Conservation (phyloP, 495 filamentous ascomycete genomes). For the Penicillium taxi region DNA sequence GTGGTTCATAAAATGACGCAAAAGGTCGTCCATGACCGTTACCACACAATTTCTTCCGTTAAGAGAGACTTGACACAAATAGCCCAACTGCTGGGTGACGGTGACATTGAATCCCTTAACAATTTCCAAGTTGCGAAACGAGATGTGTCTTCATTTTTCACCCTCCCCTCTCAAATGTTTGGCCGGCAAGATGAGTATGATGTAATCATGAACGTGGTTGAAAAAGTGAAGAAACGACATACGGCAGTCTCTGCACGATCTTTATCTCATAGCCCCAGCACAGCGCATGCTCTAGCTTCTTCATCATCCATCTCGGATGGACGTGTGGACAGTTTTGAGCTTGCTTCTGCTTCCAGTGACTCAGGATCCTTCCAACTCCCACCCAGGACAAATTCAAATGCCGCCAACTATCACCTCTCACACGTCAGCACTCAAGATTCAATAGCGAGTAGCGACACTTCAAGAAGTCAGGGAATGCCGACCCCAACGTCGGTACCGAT, state of each 20-base stretch:
- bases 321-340: slow-evolving; percentile 43
- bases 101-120: slow-evolving; percentile 59
- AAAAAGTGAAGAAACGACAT: slow-evolving; percentile 59
- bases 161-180: slow-evolving; percentile 69
- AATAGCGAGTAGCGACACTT: slow-evolving; percentile 25
- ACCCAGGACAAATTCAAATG: slow-evolving; percentile 33
- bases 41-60: slow-evolving; percentile 74
- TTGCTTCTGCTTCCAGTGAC: slow-evolving; percentile 44
- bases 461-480: slow-evolving; percentile 7
- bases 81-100: slow-evolving; percentile 61
- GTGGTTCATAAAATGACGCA: slow-evolving; percentile 88
- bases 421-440: slow-evolving; percentile 33
- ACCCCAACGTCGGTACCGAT: slow-evolving; percentile 2
- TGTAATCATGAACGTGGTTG: slow-evolving; percentile 61
- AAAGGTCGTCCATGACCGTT: slow-evolving; percentile 74
- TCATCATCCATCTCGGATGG: slow-evolving; percentile 52
- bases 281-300: slow-evolving; percentile 43
- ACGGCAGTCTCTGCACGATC: slow-evolving; percentile 40
- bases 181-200: slow-evolving; percentile 65
- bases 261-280: slow-evolving; percentile 29
- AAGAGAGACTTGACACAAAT: slow-evolving; percentile 67
- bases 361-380: slow-evolving; percentile 44
- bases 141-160: slow-evolving; percentile 82
- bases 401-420: slow-evolving; percentile 23
- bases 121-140: slow-evolving; percentile 64